These are phyloP conservation scores for Thymus mandschuricus DNA, from an alignment of 257 asterid genomes.

Conservation along the genomic window DNA sequence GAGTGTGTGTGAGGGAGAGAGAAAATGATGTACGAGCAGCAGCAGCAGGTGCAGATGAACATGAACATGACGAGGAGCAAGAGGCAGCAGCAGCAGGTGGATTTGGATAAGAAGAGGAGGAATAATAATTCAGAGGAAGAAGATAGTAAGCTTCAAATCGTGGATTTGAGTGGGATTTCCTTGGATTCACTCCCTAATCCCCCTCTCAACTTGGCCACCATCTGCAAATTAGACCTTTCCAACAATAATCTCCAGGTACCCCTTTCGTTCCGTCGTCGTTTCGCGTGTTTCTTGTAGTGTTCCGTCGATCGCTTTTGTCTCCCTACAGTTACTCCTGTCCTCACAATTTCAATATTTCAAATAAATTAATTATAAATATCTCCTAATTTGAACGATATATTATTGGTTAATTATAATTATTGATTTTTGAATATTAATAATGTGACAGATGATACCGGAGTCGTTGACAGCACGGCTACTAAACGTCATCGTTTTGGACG, in stretches of 20 bases:
- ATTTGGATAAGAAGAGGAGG: background rate
- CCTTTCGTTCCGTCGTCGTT: no score
- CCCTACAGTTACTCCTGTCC: no score
- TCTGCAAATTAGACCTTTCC: slow-evolving; percentile 85
- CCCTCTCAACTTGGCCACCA: slow-evolving; percentile 52
- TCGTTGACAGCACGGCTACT: slow-evolving; percentile 78
- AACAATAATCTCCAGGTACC: slow-evolving; percentile 83
- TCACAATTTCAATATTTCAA: no score
- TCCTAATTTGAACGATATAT: no score
- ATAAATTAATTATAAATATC: no score
- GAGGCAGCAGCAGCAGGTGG: background rate
- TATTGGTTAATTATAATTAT: no score
- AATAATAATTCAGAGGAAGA: background rate
- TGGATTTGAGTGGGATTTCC: slow-evolving; percentile 86
- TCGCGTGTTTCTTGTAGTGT: no score
- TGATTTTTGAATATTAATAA: no score
- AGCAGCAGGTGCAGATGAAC: slow-evolving; percentile 32
- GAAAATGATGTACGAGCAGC: slow-evolving; percentile 42
- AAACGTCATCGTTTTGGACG: slow-evolving; percentile 65
- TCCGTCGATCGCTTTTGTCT: no score
- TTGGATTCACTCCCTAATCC: slow-evolving; percentile 59
- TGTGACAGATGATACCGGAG: slow-evolving; percentile 75
- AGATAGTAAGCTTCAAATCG: slow-evolving; percentile 46
- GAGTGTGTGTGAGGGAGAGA: slow-evolving; percentile 3
- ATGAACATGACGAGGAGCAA: slow-evolving; percentile 27